Evolutionary conservation across 805 yeast species (phyloP).

Genomic region (Wickerhamiella qilinensis): DNA sequence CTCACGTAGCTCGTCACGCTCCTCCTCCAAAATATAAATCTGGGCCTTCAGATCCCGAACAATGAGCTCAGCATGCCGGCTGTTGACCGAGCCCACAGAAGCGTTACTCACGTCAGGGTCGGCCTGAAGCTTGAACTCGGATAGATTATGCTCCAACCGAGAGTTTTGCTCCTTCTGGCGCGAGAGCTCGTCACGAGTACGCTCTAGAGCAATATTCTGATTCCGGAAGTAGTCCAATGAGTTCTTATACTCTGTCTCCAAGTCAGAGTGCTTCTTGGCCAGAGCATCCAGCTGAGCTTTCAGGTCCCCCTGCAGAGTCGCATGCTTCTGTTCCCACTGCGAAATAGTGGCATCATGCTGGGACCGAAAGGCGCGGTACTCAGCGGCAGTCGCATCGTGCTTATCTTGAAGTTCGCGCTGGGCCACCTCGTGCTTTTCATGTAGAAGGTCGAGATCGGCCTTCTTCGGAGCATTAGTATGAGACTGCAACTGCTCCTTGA

Average conservation of each 20-base stretch:
- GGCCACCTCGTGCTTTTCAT: slow-evolving; percentile 7
- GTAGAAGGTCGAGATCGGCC: slow-evolving; percentile 12
- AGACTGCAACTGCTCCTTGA: slow-evolving; percentile 12
- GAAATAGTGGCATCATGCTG: neutral
- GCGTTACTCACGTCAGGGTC: slow-evolving; percentile 21
- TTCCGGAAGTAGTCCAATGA: slow-evolving; percentile 58
- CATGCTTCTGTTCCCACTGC: neutral
- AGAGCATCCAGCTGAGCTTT: slow-evolving; percentile 26
- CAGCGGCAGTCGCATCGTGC: slow-evolving; percentile 4
- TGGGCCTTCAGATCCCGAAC: slow-evolving; percentile 76
- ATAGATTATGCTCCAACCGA: slow-evolving; percentile 46
- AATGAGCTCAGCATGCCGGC: slow-evolving; percentile 52
- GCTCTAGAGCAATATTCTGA: slow-evolving; percentile 55
- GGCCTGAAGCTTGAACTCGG: slow-evolving; percentile 40
- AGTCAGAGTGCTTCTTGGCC: slow-evolving; percentile 21
- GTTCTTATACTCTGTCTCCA: slow-evolving; percentile 55
- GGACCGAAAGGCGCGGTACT: neutral
- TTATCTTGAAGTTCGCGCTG: slow-evolving; percentile 1
- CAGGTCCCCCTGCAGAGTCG: slow-evolving; percentile 4
- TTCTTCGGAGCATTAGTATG: slow-evolving; percentile 8
- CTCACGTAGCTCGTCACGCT: slow-evolving; percentile 49
- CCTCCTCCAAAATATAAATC: slow-evolving; percentile 62
- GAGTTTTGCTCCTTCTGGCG: slow-evolving; percentile 41
- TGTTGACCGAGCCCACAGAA: slow-evolving; percentile 17
- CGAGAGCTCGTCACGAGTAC: slow-evolving; percentile 56